Percentiles rank a stretch among this genome's conserved stretches.
phyloP scores from a whole-genome alignment of 345 rosid genomes.

The Hevea brasiliensis region DNA sequence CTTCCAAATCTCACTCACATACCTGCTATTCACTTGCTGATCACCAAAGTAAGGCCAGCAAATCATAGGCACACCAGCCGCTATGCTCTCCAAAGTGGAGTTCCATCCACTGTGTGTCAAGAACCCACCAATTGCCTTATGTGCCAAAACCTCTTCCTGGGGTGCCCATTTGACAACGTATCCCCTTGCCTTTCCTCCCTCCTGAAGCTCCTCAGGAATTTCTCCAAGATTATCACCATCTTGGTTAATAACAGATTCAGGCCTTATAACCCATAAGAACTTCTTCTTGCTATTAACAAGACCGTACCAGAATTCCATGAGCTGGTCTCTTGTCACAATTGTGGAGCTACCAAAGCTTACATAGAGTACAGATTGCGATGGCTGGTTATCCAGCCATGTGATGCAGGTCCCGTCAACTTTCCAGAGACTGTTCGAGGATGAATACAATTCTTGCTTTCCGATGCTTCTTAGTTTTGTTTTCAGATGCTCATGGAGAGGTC shows the following conservation, averaged over 20 bases:
- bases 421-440: constrained; percentile 30
- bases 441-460: background rate
- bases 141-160: constrained; percentile 50
- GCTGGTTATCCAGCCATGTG: constrained; percentile 45
- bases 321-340: constrained; percentile 22
- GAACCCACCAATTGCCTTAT: constrained; percentile 56
- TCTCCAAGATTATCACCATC: background rate
- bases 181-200: constrained; percentile 16
- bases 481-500: constrained; percentile 51
- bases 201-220: constrained; percentile 26
- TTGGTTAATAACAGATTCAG: constrained; percentile 12
- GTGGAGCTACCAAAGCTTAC: constrained; percentile 51
- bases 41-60: constrained; percentile 68
- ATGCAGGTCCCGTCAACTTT: constrained; percentile 41
- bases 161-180: constrained; percentile 41
- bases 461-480: constrained; percentile 23
- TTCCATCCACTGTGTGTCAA: constrained; percentile 80
- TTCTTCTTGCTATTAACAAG: constrained; percentile 33
- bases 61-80: constrained; percentile 66
- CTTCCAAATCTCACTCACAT: constrained; percentile 55
- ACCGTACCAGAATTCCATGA: constrained; percentile 47
- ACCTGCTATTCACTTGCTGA: constrained; percentile 59
- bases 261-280: constrained; percentile 52
- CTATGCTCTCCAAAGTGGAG: constrained; percentile 67
- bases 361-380: constrained; percentile 37